These are phyloP conservation scores for Aegle marmelos DNA, from an alignment of 345 rosid genomes.

Conservation along the genomic window DNA sequence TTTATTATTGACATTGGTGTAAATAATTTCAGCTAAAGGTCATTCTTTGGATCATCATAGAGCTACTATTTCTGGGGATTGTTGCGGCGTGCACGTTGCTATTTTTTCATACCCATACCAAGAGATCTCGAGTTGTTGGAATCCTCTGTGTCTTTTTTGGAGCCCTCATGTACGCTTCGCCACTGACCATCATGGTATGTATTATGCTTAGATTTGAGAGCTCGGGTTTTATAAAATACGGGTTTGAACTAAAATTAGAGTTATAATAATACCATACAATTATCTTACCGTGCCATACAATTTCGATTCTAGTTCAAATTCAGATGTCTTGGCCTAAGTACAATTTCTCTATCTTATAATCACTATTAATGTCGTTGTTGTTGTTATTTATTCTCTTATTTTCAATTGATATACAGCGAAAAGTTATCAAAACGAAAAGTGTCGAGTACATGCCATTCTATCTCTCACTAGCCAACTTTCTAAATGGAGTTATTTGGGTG, in stretches of 20 bases:
- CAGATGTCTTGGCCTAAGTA: too few relatives aligned
- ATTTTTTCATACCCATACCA: background rate
- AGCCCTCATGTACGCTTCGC: conserved; percentile 50
- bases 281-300: too few relatives aligned
- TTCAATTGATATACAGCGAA: conserved; percentile 29
- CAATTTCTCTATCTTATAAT: too few relatives aligned
- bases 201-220: too few relatives aligned
- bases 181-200: conserved; percentile 42
- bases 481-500: conserved; percentile 42
- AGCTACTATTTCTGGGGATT: conserved; percentile 2
- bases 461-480: conserved; percentile 36
- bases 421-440: conserved; percentile 41
- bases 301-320: too few relatives aligned
- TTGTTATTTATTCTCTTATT: background rate
- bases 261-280: too few relatives aligned
- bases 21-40: conserved; percentile 18
- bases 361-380: background rate
- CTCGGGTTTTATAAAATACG: too few relatives aligned
- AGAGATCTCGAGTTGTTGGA: conserved; percentile 45
- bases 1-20: too few relatives aligned
- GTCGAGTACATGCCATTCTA: conserved; percentile 58
- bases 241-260: too few relatives aligned
- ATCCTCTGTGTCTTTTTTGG: conserved; percentile 43
- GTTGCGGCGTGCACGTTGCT: conserved; percentile 12
- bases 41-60: background rate